Base-by-base conservation (phyloP, 257 asterid genomes). In the Thymus quinquecostatus region DNA sequence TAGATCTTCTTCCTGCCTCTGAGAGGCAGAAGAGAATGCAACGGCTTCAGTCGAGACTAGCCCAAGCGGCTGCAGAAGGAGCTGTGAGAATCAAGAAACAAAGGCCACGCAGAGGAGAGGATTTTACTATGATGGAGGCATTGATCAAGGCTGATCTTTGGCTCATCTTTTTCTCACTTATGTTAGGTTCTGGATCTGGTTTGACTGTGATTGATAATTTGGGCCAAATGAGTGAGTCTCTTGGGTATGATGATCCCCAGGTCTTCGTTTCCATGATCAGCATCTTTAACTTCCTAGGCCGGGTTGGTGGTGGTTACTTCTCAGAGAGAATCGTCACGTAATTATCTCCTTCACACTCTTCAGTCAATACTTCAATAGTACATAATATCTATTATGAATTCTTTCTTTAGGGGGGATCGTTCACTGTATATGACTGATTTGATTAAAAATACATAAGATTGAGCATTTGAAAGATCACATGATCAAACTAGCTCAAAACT, bases 1-100 rank as follows among this genome's bases (percentile, higher is more conserved):
- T 80, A 11, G 92, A 86, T 75, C 45, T 79, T 75, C 89, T 84
- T 56, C 81, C 86, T 1, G 86, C 80, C 53, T 71, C 8, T 0
- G 89, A 88, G 75, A 78, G 89, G 67, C 89, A 82, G 1, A 86
- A 82, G 83, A 77, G 88, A 66, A 86, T 84, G 8, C 88, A 87
- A 8, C 88, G 76, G 7, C 77, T 84, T 5, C 90, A 84, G 67
- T 32, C 84, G 2, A 83, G 65, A 67, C 80, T 86, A 44, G 85
- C 88, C 5, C 88, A 84, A 78, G 90, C 92, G 6, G 95, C 95
- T 29, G 95, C 95, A 1, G 88, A 79, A 74, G 95, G 95, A 61
- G 95, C 92, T 0, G 89, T 86, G 21, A 79, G 89, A 73, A 78
- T 82, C 69, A 86, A 84, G 74, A 71, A 76, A 63, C 73, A 83